These are phyloP conservation scores for Plasmodium knowlesi DNA, from an alignment of 169 alveolate genomes.

Conservation along the genomic window DNA sequence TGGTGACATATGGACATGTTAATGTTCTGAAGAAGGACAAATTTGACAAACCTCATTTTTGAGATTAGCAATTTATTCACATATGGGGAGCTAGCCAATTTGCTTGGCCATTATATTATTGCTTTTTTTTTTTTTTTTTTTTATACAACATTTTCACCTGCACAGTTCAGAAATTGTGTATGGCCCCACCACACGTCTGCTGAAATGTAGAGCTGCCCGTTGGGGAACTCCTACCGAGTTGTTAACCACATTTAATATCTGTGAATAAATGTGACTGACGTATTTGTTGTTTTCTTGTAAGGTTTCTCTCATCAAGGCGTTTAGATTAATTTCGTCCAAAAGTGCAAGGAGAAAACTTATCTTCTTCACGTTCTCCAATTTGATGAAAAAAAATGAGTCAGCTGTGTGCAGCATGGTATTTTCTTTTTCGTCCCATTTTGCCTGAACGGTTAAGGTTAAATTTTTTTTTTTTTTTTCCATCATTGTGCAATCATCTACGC, in stretches of 20 bases:
- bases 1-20: background rate
- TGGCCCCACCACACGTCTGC: constrained; percentile 44
- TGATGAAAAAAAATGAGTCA: constrained; percentile 13
- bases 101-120: background rate
- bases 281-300: constrained; percentile 15
- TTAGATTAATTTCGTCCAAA: constrained; percentile 24
- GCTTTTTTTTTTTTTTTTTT: background rate
- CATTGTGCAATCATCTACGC: background rate
- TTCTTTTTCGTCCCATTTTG: background rate
- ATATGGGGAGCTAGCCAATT: background rate
- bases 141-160: constrained; percentile 11
- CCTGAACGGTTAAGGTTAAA: background rate
- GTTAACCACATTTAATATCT: constrained; percentile 6
- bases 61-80: background rate
- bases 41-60: background rate
- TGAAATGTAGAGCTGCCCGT: background rate
- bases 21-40: background rate
- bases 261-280: constrained; percentile 9
- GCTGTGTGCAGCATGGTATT: background rate
- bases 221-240: background rate
- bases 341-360: background rate
- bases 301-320: constrained; percentile 31
- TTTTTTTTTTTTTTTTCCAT: background rate
- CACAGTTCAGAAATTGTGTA: constrained; percentile 61
- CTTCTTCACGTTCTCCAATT: constrained; percentile 29